Base-by-base conservation (phyloP, 139 green algal species). In the Deuterostichococcus epilithicus region DNA sequence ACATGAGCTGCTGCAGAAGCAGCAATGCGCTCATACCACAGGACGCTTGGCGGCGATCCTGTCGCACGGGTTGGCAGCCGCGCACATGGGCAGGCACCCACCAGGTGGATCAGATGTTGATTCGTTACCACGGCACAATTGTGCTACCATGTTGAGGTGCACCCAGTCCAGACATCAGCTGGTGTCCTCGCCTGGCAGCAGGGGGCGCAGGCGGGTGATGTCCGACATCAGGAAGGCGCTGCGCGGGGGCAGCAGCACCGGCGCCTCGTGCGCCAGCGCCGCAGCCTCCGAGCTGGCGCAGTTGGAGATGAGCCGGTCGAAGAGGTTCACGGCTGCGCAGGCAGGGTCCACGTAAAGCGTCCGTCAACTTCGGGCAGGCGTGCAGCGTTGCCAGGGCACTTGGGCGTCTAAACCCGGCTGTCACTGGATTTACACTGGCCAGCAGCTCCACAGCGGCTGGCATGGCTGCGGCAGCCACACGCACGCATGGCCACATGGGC, bases 151-250 rank as follows among this genome's bases (percentile, higher is more conserved):
- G 47, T 52, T 34, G 52, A 34, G n/a, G n/a, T 70, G 52, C 52
- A 68, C 38, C n/a, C 5, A 26, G 30, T 20, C 34, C 4, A 5
- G 3, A 36, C 15, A 36, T 52, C 5, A n/a, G n/a, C n/a, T n/a
- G n/a, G n/a, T n/a, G n/a, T n/a, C n/a, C n/a, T n/a, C n/a, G n/a
- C 82, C 78, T 72, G 78, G 22, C 0, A 88, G 36, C 35, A 92
- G 75, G 30, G 83, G 78, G 13, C 76, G 44, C 58, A 88, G 73
- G 28, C 34, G 70, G 13, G 72, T 82, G 8, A 86, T 37, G 36
- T 91, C 85, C 22, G 82, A 85, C 73, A 92, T 81, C 28, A 88
- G 82, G 79, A 92, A 89, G 36, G 66, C 20, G 45, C 32, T 76
- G 25, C 58, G 44, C 1, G 80, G 63, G 13, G 88, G 88, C 39